Conservation (phyloP, 192 early-diverging fungal genomes). For the Linnemannia exigua region DNA sequence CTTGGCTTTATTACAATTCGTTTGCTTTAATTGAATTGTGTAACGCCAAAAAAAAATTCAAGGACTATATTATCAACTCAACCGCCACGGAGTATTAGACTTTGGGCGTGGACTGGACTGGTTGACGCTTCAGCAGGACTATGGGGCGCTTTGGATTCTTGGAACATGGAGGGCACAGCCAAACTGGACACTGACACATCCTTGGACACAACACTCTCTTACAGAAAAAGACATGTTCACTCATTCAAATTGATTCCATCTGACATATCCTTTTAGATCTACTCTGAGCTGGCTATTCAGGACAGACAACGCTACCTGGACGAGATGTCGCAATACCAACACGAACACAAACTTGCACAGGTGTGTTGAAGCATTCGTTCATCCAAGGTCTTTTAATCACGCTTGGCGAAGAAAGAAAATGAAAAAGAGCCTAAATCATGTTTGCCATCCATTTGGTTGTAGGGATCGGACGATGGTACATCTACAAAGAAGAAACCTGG, state of each 20-base stretch:
- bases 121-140: no score
- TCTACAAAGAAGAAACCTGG: constrained; percentile 21
- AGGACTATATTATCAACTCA: not conserved
- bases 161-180: no score
- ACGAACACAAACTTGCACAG: constrained; percentile 15
- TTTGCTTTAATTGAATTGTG: constrained; percentile 1
- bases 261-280: constrained; percentile 32
- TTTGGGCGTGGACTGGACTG: no score
- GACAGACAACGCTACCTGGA: constrained; percentile 36
- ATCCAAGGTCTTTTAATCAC: no score
- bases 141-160: no score
- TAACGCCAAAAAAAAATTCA: not conserved
- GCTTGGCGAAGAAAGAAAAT: no score
- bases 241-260: not conserved
- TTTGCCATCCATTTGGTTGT: constrained; percentile 10
- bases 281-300: constrained; percentile 52
- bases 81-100: not conserved
- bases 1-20: not conserved
- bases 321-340: constrained; percentile 43
- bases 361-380: not conserved
- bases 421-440: no score
- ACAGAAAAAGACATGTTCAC: not conserved
- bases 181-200: no score
- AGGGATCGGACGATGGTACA: constrained; percentile 1
- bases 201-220: not conserved